Percentiles rank a stretch among this genome's conserved stretches.
These are phyloP conservation scores for Nepenthes mirabilis DNA, from an alignment of 148 eudicot species.

Conservation along the genomic window DNA sequence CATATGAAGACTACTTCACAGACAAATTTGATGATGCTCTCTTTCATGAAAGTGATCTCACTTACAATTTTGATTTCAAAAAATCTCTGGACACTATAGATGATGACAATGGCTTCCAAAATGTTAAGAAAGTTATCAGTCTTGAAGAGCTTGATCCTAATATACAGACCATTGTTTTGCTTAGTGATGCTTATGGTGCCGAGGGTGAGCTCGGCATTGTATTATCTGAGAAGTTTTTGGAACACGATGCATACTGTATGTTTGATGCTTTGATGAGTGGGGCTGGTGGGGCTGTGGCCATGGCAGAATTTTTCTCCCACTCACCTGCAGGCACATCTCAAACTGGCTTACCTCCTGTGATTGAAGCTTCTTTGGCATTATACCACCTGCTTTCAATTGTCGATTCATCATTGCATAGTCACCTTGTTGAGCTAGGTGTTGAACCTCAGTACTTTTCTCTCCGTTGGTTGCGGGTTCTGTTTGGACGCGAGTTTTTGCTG, in stretches of 20 bases:
- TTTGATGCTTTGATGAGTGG: slow-evolving; percentile 96
- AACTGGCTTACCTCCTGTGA: slow-evolving; percentile 60
- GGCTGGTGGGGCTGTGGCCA: slow-evolving; percentile 60
- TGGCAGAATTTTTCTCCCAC: slow-evolving; percentile 78
- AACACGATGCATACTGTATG: slow-evolving; percentile 89
- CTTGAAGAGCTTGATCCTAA: slow-evolving; percentile 59
- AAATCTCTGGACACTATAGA: slow-evolving; percentile 34
- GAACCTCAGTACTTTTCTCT: slow-evolving; percentile 97
- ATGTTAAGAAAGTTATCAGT: slow-evolving; percentile 24
- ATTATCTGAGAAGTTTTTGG: slow-evolving; percentile 80
- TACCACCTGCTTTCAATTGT: slow-evolving; percentile 78
- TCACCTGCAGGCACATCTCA: slow-evolving; percentile 35
- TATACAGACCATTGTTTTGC: slow-evolving; percentile 48
- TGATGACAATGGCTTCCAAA: slow-evolving; percentile 25
- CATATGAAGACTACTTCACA: slow-evolving; percentile 68
- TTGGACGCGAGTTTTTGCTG: slow-evolving; percentile 87
- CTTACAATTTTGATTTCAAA: slow-evolving; percentile 57
- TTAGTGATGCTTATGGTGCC: slow-evolving; percentile 93
- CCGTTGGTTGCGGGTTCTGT: slow-evolving; percentile 88
- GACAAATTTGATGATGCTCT: slow-evolving; percentile 81
- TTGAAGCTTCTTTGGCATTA: slow-evolving; percentile 84
- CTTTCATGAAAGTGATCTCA: slow-evolving; percentile 46
- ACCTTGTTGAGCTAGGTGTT: slow-evolving; percentile 82
- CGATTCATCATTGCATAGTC: slow-evolving; percentile 78
- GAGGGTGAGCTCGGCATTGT: slow-evolving; percentile 95